Percentiles rank a stretch among this genome's conserved stretches.
Evolutionary conservation across 352 stramenopile genomes (phyloP).

Genomic region (Phytopythium montanum): DNA sequence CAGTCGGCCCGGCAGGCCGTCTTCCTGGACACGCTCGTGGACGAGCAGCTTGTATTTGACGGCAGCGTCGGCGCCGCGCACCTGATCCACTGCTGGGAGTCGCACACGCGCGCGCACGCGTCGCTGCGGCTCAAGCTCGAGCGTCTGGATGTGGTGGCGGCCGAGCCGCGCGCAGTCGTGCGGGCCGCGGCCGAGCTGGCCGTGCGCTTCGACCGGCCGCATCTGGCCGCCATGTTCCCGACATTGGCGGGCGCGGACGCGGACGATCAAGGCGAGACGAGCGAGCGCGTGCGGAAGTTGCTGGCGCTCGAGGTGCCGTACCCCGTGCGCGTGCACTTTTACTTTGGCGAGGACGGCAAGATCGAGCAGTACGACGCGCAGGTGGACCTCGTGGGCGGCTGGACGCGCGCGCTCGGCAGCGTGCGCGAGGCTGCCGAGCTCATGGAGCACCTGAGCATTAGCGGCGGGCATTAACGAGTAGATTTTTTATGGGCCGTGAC

Average conservation of each 20-base stretch:
- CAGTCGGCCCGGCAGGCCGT: slow-evolving; percentile 19
- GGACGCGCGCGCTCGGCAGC: slow-evolving; percentile 23
- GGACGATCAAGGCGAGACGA: too few relatives aligned
- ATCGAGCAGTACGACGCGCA: slow-evolving; percentile 40
- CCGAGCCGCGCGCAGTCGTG: slow-evolving; percentile 34
- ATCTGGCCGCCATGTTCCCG: slow-evolving; percentile 52
- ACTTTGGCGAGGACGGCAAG: slow-evolving; percentile 34
- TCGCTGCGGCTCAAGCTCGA: slow-evolving; percentile 43
- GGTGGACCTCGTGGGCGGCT: slow-evolving; percentile 33
- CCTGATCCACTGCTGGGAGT: slow-evolving; percentile 48
- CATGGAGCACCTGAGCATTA: slow-evolving; percentile 14
- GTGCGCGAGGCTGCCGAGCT: slow-evolving; percentile 28
- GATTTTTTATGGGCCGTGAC: too few relatives aligned
- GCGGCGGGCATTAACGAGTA: neutral
- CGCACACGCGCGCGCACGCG: slow-evolving; percentile 46
- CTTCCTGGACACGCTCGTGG: slow-evolving; percentile 38
- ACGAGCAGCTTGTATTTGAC: slow-evolving; percentile 37
- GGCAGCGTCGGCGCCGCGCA: slow-evolving; percentile 33
- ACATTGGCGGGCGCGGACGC: slow-evolving; percentile 28
- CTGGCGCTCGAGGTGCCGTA: slow-evolving; percentile 44
- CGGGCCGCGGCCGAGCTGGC: slow-evolving; percentile 20
- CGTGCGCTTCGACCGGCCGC: slow-evolving; percentile 41
- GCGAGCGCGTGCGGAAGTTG: slow-evolving; percentile 26
- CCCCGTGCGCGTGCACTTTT: slow-evolving; percentile 39
- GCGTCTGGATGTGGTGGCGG: slow-evolving; percentile 31